phyloP scores from a whole-genome alignment of 1,284 basidiomycete species.

The Vanrija humicola region DNA sequence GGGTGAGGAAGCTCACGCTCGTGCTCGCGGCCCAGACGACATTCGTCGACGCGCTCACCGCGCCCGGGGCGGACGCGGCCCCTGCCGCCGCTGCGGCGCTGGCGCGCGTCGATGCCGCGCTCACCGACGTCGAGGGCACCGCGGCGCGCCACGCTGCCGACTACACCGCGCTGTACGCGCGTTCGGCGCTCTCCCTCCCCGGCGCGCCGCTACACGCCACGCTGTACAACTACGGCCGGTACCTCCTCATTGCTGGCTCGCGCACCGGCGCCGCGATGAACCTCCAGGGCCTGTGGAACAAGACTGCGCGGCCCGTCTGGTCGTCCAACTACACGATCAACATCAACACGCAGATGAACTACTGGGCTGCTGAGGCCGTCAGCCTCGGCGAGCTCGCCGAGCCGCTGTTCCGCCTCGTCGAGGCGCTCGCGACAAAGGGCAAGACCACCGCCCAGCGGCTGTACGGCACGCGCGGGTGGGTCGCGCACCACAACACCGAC shows the following conservation, averaged over 20 bases:
- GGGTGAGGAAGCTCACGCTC: not conserved
- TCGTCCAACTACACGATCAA: constrained; percentile 12
- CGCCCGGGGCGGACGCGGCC: too few species aligned
- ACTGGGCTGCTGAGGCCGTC: constrained; percentile 9
- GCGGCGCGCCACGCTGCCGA: not conserved
- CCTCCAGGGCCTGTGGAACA: constrained; percentile 17
- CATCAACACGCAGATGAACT: constrained; percentile 19
- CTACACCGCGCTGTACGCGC: not conserved
- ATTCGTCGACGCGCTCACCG: not conserved
- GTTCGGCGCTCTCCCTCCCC: not conserved
- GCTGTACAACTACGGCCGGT: constrained; percentile 14
- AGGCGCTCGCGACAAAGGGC: constrained; percentile 6
- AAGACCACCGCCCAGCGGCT: constrained; percentile 1
- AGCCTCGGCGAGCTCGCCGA: not conserved
- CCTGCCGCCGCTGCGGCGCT: not conserved
- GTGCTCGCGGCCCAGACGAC: not conserved
- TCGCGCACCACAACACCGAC: constrained; percentile 13
- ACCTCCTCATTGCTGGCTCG: constrained; percentile 8
- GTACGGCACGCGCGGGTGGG: constrained; percentile 12
- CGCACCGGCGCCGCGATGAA: constrained; percentile 5
- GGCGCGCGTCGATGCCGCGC: not conserved
- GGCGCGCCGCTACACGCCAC: constrained; percentile 4
- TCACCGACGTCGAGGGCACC: not conserved
- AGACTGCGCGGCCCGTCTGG: constrained; percentile 8
- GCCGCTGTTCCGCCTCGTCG: constrained; percentile 6